Conservation (phyloP, 176 grass and related monocot species). For the Aegilops bicornis region DNA sequence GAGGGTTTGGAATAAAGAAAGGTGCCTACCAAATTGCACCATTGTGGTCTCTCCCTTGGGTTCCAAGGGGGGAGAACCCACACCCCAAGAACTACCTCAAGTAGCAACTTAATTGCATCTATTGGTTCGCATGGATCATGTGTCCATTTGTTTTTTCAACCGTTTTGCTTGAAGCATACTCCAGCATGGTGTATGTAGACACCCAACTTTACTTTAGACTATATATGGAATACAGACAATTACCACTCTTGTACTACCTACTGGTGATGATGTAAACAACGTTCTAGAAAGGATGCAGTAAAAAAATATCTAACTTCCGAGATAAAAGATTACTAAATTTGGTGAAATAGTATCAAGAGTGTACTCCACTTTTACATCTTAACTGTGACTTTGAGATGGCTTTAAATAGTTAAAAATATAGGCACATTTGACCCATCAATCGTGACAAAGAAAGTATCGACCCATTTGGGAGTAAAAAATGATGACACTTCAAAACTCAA, state of each 20-base stretch:
- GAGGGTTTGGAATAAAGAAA: conserved; percentile 40
- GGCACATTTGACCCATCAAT: not conserved
- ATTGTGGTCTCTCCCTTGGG: not conserved
- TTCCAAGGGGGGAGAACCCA: not conserved
- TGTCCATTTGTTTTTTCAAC: not conserved
- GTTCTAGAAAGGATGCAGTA: not conserved
- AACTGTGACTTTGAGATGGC: not conserved
- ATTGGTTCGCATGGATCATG: conserved; percentile 33
- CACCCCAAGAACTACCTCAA: not conserved
- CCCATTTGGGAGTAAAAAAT: not conserved
- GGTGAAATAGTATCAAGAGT: not conserved
- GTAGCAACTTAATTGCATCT: not conserved
- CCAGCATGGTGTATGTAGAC: not conserved
- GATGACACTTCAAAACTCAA: not conserved
- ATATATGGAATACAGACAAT: not conserved
- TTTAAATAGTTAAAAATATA: not conserved
- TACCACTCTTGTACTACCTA: not conserved
- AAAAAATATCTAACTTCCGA: not conserved
- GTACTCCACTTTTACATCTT: not conserved
- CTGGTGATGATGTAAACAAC: not conserved
- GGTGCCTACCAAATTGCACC: conserved; percentile 34
- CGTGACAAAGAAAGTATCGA: not conserved
- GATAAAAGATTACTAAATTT: not conserved
- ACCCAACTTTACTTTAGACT: not conserved
- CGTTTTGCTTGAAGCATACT: not conserved